Conservation (phyloP, 1,284 basidiomycete species). For the Trametes versicolor region DNA sequence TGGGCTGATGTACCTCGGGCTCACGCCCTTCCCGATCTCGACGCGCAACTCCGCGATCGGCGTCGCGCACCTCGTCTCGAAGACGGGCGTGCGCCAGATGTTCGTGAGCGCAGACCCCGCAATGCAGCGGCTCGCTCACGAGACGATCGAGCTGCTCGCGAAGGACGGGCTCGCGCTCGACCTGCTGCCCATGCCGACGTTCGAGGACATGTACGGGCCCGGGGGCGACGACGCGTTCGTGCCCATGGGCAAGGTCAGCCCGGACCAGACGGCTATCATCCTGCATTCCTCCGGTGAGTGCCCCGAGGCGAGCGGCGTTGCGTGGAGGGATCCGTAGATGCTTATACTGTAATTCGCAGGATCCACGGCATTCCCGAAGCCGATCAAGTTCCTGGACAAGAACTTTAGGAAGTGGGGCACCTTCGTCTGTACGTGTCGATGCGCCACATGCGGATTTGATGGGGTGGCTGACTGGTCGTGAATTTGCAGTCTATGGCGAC, state of each 20-base stretch:
- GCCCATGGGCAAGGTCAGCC: constrained; percentile 27
- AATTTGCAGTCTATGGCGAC: constrained; percentile 30
- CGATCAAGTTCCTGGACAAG: constrained; percentile 29
- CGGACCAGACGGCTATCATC: constrained; percentile 20
- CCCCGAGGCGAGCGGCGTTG: not conserved
- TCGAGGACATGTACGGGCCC: constrained; percentile 35
- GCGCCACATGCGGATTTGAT: too few relatives aligned
- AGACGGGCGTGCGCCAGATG: constrained; percentile 40
- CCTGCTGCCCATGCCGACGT: constrained; percentile 34
- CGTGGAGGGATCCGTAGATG: not conserved
- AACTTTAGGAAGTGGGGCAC: constrained; percentile 28
- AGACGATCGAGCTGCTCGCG: constrained; percentile 25
- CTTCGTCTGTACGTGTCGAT: constrained; percentile 16
- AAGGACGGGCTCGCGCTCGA: constrained; percentile 24
- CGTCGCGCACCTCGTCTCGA: constrained; percentile 48
- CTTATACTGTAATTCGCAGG: not conserved
- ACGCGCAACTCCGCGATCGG: constrained; percentile 50
- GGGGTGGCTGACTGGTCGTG: not conserved
- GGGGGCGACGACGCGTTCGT: constrained; percentile 26
- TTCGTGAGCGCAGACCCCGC: constrained; percentile 40
- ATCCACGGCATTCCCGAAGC: constrained; percentile 36
- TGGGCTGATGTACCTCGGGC: constrained; percentile 42
- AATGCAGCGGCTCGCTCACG: constrained; percentile 30
- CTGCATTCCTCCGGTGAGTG: constrained; percentile 33
- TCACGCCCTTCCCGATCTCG: constrained; percentile 49